phyloP scores from a whole-genome alignment of 179 eudicot genomes.

The Monotropa hypopitys region DNA sequence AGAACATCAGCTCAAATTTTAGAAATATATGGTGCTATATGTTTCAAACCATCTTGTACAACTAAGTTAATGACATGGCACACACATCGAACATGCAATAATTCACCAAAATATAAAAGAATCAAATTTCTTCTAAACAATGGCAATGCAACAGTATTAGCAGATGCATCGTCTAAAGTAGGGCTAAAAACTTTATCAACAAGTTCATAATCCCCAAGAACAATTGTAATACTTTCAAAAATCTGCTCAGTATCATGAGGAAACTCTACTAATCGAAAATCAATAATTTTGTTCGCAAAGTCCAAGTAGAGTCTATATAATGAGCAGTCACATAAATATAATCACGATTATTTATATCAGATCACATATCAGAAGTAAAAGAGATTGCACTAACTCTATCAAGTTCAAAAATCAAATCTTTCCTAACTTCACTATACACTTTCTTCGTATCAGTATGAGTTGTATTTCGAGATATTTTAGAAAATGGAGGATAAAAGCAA shows the following conservation, averaged over 20 bases:
- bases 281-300: not conserved
- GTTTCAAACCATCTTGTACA: too few species aligned
- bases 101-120: not conserved
- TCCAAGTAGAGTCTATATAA: not conserved
- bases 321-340: not conserved
- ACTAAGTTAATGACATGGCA: too few species aligned
- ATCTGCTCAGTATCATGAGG: too few species aligned
- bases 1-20: not conserved
- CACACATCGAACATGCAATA: too few species aligned
- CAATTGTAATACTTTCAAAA: not conserved
- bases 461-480: not conserved
- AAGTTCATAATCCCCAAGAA: not conserved
- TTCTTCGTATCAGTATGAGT: not conserved
- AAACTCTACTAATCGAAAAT: not conserved
- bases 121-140: not conserved
- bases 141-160: too few species aligned
- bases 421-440: not conserved
- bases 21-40: too few species aligned
- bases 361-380: not conserved
- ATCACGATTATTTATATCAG: not conserved
- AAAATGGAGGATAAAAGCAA: not conserved
- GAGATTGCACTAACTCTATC: not conserved
- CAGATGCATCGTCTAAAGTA: too few species aligned
- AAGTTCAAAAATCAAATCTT: not conserved
- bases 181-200: too few species aligned